phyloP scores from a whole-genome alignment of 768 basidiomycete species.

The Amanita muscaria region DNA sequence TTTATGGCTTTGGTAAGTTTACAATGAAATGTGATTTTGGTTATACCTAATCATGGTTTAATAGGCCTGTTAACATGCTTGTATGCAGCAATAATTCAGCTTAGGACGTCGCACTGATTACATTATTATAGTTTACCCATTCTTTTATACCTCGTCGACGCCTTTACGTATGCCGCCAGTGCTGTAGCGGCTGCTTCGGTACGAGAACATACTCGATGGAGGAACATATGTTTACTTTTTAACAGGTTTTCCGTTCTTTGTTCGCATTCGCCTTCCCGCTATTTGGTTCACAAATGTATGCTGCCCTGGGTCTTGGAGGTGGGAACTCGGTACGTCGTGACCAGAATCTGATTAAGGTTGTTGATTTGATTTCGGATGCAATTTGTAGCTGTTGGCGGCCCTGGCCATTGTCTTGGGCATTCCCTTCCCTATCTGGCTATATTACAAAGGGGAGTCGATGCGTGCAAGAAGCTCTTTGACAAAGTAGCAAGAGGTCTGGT shows the following conservation, averaged over 20 bases:
- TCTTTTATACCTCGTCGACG: conserved; percentile 61
- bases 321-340: conserved; percentile 45
- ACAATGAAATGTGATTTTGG: too few relatives aligned
- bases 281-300: conserved; percentile 53
- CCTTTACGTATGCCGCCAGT: conserved; percentile 63
- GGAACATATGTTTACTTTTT: conserved; percentile 2
- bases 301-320: conserved; percentile 49
- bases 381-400: conserved; percentile 45
- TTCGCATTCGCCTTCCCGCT: conserved; percentile 42
- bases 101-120: not conserved
- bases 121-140: conserved; percentile 47
- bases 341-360: not conserved
- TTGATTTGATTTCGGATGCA: not conserved
- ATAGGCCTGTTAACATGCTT: conserved; percentile 49
- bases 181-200: conserved; percentile 61
- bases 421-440: conserved; percentile 68
- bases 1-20: conserved; percentile 45
- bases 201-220: conserved; percentile 5
- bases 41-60: not conserved
- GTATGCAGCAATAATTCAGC: conserved; percentile 27
- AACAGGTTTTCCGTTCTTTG: conserved; percentile 37
- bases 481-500: too few relatives aligned
- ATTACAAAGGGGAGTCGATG: conserved; percentile 49
- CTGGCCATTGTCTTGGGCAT: conserved; percentile 51
- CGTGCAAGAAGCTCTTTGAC: conserved; percentile 25